Percentiles rank a stretch among this genome's conserved stretches.
These are phyloP conservation scores for Globisporangium sylvaticum DNA, from an alignment of 352 stramenopile genomes.

Conservation along the genomic window DNA sequence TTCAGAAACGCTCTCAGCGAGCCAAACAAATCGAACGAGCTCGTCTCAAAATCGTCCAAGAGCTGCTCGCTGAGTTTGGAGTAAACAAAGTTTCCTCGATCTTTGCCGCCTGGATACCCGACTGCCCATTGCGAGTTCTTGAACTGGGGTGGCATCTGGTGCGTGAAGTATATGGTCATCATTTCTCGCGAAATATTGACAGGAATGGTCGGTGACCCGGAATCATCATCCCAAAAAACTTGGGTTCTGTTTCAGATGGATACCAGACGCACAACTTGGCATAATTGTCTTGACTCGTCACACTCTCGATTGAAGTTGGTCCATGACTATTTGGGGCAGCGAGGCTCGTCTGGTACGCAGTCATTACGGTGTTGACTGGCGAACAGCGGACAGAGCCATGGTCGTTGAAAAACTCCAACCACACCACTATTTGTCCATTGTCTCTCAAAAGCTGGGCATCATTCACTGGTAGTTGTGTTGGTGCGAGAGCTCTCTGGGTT, in stretches of 20 bases:
- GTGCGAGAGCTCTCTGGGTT: slow-evolving; percentile 34
- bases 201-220: slow-evolving; percentile 28
- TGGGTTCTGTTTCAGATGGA: slow-evolving; percentile 18
- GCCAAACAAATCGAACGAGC: slow-evolving; percentile 29
- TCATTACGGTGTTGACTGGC: not conserved
- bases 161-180: slow-evolving; percentile 32
- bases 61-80: slow-evolving; percentile 22
- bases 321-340: not conserved
- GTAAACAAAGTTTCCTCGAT: slow-evolving; percentile 48
- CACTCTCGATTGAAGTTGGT: slow-evolving; percentile 21
- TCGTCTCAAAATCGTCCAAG: slow-evolving; percentile 21
- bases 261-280: slow-evolving; percentile 35
- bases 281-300: slow-evolving; percentile 19
- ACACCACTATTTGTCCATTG: slow-evolving; percentile 9
- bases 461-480: not conserved
- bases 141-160: slow-evolving; percentile 21
- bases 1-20: slow-evolving; percentile 42
- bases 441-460: not conserved
- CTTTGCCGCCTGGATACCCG: slow-evolving; percentile 28
- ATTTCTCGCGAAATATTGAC: slow-evolving; percentile 25
- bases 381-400: not conserved
- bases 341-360: not conserved
- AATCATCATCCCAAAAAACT: slow-evolving; percentile 25
- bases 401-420: slow-evolving; percentile 20
- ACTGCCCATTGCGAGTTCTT: slow-evolving; percentile 39